phyloP scores from a whole-genome alignment of 352 stramenopile genomes.

The Phytophthora uliginosa region DNA sequence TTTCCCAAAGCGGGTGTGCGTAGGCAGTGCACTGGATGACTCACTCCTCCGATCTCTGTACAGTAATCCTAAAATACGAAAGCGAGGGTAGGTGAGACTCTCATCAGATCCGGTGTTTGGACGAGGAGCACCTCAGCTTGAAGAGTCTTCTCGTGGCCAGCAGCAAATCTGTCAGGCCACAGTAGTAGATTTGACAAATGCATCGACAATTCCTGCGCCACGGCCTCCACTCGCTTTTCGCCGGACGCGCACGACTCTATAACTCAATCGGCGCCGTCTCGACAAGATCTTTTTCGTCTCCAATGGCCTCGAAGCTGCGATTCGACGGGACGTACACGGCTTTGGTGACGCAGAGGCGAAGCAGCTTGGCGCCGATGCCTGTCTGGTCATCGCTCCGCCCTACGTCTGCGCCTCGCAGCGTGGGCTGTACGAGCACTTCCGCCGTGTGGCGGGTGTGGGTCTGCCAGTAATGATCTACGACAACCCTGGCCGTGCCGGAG shows the following conservation, averaged over 20 bases:
- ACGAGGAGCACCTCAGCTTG: slow-evolving; percentile 11
- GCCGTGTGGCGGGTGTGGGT: slow-evolving; percentile 74
- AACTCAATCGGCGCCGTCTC: slow-evolving; percentile 7
- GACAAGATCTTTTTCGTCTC: slow-evolving; percentile 23
- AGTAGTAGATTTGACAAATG: not conserved
- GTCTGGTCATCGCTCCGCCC: slow-evolving; percentile 96
- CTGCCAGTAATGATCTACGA: slow-evolving; percentile 97
- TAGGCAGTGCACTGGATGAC: not conserved
- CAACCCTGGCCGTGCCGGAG: slow-evolving; percentile 96
- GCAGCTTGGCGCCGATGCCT: slow-evolving; percentile 94
- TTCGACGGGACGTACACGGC: slow-evolving; percentile 89
- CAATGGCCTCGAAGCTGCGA: slow-evolving; percentile 45
- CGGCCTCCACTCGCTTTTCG: not conserved
- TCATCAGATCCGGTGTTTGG: slow-evolving; percentile 20
- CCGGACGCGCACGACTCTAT: not conserved
- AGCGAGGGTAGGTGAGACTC: slow-evolving; percentile 1
- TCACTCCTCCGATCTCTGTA: not conserved
- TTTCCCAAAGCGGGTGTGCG: too few species aligned
- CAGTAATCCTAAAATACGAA: not conserved
- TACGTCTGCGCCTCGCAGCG: slow-evolving; percentile 98
- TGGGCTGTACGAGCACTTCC: slow-evolving; percentile 95
- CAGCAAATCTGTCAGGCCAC: too few species aligned
- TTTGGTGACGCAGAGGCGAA: slow-evolving; percentile 95
- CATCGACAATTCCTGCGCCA: slow-evolving; percentile 1
- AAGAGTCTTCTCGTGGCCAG: slow-evolving; percentile 10